Conservation (phyloP, 2,329 filamentous ascomycete genomes). For the Alternaria longipes region DNA sequence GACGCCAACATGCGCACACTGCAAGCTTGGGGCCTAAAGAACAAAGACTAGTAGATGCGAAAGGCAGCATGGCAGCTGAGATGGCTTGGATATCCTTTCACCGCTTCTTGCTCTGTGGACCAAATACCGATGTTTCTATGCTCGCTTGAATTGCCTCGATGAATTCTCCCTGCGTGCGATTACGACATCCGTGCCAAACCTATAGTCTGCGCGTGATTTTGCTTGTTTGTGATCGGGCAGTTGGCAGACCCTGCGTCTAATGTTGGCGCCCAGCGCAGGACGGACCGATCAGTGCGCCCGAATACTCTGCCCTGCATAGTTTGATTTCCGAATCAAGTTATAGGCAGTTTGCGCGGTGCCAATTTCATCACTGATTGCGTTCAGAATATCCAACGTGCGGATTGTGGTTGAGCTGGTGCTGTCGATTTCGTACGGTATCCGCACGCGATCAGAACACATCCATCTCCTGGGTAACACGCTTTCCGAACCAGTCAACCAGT, state of each 20-base stretch:
- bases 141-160: not conserved
- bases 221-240: not conserved
- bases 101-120: not conserved
- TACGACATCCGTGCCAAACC: slow-evolving; percentile 1
- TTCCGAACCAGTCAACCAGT: slow-evolving; percentile 84
- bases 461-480: slow-evolving; percentile 72
- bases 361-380: not conserved
- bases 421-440: not conserved
- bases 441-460: slow-evolving; percentile 69
- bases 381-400: not conserved
- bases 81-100: not conserved
- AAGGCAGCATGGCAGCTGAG: not conserved
- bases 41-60: not conserved
- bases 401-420: not conserved
- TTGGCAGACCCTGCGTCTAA: slow-evolving; percentile 1
- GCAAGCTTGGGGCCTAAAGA: not conserved
- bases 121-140: not conserved
- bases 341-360: not conserved
- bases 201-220: not conserved
- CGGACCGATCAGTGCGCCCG: slow-evolving; percentile 17
- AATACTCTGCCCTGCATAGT: slow-evolving; percentile 18
- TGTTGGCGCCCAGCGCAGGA: slow-evolving; percentile 23
- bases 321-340: not conserved
- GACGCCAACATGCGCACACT: not conserved
- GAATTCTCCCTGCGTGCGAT: not conserved